Conservation (phyloP, 805 yeast species). For the Pichia scutulata region DNA sequence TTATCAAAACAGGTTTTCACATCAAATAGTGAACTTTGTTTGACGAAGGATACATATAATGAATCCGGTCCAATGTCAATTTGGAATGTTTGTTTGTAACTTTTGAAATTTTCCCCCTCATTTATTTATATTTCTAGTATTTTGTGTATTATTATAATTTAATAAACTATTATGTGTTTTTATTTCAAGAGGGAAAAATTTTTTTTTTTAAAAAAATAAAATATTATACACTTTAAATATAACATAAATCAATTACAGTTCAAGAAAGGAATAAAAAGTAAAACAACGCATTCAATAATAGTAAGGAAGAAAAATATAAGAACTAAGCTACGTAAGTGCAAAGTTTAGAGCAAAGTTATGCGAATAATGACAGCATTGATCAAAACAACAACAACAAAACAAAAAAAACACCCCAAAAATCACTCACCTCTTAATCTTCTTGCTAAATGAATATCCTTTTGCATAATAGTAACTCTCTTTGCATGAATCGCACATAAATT, state of each 20-base stretch:
- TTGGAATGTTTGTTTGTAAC: slow-evolving; percentile 42
- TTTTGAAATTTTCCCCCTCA: not conserved
- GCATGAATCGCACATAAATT: slow-evolving; percentile 74
- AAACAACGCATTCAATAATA: no score
- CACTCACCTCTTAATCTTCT: slow-evolving; percentile 59
- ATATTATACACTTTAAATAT: not conserved
- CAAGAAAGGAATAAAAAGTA: not conserved
- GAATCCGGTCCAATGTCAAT: slow-evolving; percentile 76
- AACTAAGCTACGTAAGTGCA: not conserved
- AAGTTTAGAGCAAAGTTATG: not conserved
- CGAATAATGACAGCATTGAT: not conserved
- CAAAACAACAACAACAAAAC: not conserved
- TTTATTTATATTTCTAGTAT: no score
- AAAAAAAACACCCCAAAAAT: not conserved
- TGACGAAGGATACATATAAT: slow-evolving; percentile 62
- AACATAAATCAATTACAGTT: not conserved
- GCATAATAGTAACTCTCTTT: slow-evolving; percentile 78
- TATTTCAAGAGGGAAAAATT: no score
- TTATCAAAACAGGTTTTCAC: slow-evolving; percentile 77
- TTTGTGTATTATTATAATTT: not conserved
- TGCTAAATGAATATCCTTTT: slow-evolving; percentile 73
- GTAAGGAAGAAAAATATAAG: no score
- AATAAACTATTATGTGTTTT: not conserved
- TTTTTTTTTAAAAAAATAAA: no score
- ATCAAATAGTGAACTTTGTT: slow-evolving; percentile 59